Conservation (phyloP, 371 early-diverging fungal genomes). For the Parasitella parasitica region DNA sequence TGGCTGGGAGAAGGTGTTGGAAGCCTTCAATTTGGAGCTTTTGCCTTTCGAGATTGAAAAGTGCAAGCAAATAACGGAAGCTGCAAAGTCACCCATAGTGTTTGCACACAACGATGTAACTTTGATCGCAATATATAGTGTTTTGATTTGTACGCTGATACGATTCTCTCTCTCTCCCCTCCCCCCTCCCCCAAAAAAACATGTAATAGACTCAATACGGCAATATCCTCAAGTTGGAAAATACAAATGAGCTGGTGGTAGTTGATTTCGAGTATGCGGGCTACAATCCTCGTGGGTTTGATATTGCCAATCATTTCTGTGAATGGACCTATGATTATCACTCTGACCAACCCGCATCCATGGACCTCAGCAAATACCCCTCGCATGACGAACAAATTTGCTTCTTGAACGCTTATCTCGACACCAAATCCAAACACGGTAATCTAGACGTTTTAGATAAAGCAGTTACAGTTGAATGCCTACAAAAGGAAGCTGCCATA, state of each 20-base stretch:
- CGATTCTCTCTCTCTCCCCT: too few species aligned
- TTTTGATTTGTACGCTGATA: too few species aligned
- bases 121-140: too few species aligned
- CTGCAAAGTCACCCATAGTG: conserved; percentile 62
- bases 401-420: conserved; percentile 72
- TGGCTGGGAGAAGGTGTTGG: conserved; percentile 15
- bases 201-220: conserved; percentile 88
- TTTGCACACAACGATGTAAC: conserved; percentile 86
- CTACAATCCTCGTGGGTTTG: conserved; percentile 81
- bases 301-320: conserved; percentile 89
- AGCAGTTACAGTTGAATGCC: conserved; percentile 20
- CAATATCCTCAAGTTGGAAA: conserved; percentile 67
- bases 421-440: conserved; percentile 25
- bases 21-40: conserved; percentile 43
- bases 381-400: conserved; percentile 54
- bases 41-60: conserved; percentile 51
- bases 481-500: conserved; percentile 41
- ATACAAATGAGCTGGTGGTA: conserved; percentile 61
- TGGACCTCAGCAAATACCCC: conserved; percentile 58
- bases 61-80: conserved; percentile 37
- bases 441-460: conserved; percentile 20
- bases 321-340: conserved; percentile 90
- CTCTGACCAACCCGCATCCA: conserved; percentile 53
- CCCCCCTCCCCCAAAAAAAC: too few species aligned
- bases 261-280: conserved; percentile 92